Conservation (phyloP, 768 basidiomycete species). For the Leucosporidium yakuticum region DNA sequence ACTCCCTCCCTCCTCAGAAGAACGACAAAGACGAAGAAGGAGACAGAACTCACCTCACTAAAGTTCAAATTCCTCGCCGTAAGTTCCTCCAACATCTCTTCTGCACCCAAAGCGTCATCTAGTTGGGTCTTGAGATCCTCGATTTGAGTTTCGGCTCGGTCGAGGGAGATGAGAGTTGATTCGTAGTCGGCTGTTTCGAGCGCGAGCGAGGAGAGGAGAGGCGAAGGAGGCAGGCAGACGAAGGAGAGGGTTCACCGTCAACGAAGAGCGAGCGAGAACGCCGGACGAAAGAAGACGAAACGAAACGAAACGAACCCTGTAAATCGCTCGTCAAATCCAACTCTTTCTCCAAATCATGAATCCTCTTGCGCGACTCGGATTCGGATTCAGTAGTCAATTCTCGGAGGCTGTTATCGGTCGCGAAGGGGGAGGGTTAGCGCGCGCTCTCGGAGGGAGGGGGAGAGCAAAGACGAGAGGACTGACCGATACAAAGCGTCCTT, state of each 20-base stretch:
- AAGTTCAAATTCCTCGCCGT: slow-evolving; percentile 90
- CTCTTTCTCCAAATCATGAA: slow-evolving; percentile 86
- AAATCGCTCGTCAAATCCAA: slow-evolving; percentile 69
- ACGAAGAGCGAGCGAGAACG: slow-evolving; percentile 39
- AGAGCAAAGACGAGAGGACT: slow-evolving; percentile 27
- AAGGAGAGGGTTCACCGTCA: background rate
- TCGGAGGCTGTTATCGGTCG: slow-evolving; percentile 55
- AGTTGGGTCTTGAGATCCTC: slow-evolving; percentile 90
- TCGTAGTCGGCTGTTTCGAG: slow-evolving; percentile 42
- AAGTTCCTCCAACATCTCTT: slow-evolving; percentile 90
- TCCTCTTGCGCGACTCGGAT: slow-evolving; percentile 68
- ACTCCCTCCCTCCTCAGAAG: background rate
- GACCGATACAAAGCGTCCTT: slow-evolving; percentile 89
- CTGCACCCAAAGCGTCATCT: slow-evolving; percentile 88
- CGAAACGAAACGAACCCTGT: slow-evolving; percentile 49
- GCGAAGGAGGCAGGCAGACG: background rate
- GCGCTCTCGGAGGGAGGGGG: background rate
- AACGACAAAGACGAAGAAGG: background rate
- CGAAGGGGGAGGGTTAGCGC: background rate
- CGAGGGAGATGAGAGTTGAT: slow-evolving; percentile 70
- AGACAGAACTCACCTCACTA: slow-evolving; percentile 61
- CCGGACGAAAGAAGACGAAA: background rate
- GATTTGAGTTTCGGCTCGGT: slow-evolving; percentile 83
- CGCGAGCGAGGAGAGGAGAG: background rate
- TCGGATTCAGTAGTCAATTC: slow-evolving; percentile 86